phyloP scores from a whole-genome alignment of 768 basidiomycete species.

The Tylopilus cervinicoccineus region DNA sequence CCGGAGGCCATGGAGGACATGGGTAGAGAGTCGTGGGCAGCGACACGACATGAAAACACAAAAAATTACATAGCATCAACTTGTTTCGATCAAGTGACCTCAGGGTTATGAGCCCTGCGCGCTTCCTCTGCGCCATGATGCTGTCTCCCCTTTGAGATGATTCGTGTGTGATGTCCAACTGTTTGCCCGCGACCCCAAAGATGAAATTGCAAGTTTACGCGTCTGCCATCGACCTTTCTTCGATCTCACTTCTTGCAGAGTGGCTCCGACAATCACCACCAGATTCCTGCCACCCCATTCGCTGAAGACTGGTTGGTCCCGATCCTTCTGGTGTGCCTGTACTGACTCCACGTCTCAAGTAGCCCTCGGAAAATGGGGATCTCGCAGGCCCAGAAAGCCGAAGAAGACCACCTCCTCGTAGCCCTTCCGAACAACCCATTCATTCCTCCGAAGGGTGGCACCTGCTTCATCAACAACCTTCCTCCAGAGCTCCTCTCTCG shows the following conservation, averaged over 20 bases:
- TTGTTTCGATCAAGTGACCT: slow-evolving; percentile 48
- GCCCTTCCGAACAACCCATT: slow-evolving; percentile 45
- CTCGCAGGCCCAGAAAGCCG: background rate
- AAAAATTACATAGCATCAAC: slow-evolving; percentile 32
- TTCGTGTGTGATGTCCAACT: no score
- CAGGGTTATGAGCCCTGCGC: slow-evolving; percentile 49
- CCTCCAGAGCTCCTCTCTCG: slow-evolving; percentile 55
- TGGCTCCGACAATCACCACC: background rate
- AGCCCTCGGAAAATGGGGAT: slow-evolving; percentile 3
- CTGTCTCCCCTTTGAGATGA: slow-evolving; percentile 15
- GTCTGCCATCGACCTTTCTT: background rate
- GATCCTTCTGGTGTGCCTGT: background rate
- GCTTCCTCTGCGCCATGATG: slow-evolving; percentile 48
- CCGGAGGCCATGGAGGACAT: slow-evolving; percentile 1
- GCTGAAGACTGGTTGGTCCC: background rate
- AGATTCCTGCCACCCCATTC: background rate
- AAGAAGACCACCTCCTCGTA: slow-evolving; percentile 7
- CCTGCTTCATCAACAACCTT: slow-evolving; percentile 48
- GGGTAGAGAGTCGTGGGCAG: background rate
- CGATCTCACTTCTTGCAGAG: background rate
- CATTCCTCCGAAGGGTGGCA: slow-evolving; percentile 37
- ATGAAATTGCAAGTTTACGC: no score
- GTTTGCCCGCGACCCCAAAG: no score
- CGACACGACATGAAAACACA: background rate
- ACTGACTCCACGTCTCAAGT: background rate